These are phyloP conservation scores for Exophiala oligosperma DNA, from an alignment of 2,329 filamentous ascomycete species.

Conservation along the genomic window DNA sequence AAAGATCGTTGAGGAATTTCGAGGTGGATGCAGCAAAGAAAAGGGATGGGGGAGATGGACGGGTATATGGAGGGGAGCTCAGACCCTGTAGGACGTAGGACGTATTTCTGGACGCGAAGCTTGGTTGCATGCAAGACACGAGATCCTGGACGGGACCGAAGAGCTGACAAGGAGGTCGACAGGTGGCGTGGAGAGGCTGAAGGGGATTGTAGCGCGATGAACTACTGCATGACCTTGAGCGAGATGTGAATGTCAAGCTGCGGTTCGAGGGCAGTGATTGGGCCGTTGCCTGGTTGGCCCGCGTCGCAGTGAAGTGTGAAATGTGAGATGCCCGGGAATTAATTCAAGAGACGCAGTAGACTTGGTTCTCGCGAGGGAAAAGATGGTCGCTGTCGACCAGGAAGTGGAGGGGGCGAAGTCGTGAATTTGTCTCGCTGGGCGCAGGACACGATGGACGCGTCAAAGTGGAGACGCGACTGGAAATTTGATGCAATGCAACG, in stretches of 20 bases:
- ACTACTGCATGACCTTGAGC: slow-evolving; percentile 27
- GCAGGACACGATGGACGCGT: background rate
- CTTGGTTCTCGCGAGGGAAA: background rate
- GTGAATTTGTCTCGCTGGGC: background rate
- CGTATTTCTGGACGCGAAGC: slow-evolving; percentile 8
- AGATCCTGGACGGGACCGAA: slow-evolving; percentile 3
- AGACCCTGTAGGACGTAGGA: slow-evolving; percentile 18
- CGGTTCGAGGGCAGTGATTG: slow-evolving; percentile 23
- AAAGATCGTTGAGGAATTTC: slow-evolving; percentile 2
- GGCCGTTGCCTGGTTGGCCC: slow-evolving; percentile 13
- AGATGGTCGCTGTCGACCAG: background rate
- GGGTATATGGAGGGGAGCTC: slow-evolving; percentile 21
- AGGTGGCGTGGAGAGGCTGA: slow-evolving; percentile 9
- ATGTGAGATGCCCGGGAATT: slow-evolving; percentile 13
- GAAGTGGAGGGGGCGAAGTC: background rate
- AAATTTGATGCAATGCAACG: background rate
- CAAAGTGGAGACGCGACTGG: slow-evolving; percentile 4
- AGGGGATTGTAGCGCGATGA: slow-evolving; percentile 10
- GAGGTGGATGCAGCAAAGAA: slow-evolving; percentile 7
- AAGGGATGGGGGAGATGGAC: slow-evolving; percentile 5
- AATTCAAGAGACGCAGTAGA: background rate
- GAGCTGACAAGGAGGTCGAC: slow-evolving; percentile 1
- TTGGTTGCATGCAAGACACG: slow-evolving; percentile 13
- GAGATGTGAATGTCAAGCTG: slow-evolving; percentile 7
- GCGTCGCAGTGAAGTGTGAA: slow-evolving; percentile 16